Percentiles rank a stretch among this genome's conserved stretches.
Evolutionary conservation across 495 filamentous ascomycete genomes (phyloP).

Genomic region (Penicillium fimorum): DNA sequence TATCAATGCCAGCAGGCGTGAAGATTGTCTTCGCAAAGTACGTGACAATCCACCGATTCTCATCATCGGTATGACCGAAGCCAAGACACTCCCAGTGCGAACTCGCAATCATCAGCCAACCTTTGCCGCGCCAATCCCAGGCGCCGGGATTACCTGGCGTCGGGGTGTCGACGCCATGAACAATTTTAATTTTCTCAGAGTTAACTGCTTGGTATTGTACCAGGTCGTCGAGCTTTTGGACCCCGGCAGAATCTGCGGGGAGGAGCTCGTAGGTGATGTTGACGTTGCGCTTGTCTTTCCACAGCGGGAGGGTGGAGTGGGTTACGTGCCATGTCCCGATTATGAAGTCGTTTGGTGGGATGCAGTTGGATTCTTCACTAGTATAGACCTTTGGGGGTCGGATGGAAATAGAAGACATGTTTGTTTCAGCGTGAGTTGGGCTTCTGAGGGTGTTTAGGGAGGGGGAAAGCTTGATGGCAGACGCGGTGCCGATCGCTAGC

Average conservation of each 20-base stretch:
- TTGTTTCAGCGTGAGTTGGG: neutral
- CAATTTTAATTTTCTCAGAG: slow-evolving; percentile 52
- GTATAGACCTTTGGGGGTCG: slow-evolving; percentile 18
- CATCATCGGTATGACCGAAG: slow-evolving; percentile 54
- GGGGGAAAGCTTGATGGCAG: neutral
- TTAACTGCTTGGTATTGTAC: slow-evolving; percentile 59
- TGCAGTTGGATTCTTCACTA: slow-evolving; percentile 29
- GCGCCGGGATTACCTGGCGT: slow-evolving; percentile 35
- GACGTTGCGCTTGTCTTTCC: slow-evolving; percentile 65
- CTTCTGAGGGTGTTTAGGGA: neutral
- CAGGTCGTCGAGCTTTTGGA: slow-evolving; percentile 59
- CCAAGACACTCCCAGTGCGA: slow-evolving; percentile 75
- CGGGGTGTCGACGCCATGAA: slow-evolving; percentile 64
- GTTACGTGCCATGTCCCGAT: slow-evolving; percentile 67
- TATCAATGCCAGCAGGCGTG: slow-evolving; percentile 71
- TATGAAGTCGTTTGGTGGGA: slow-evolving; percentile 58
- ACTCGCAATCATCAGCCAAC: slow-evolving; percentile 60
- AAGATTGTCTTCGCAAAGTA: slow-evolving; percentile 75
- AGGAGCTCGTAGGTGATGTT: slow-evolving; percentile 66
- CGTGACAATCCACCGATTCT: slow-evolving; percentile 64
- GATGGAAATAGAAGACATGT: slow-evolving; percentile 18
- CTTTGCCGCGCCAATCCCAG: slow-evolving; percentile 73
- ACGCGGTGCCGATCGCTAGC: neutral
- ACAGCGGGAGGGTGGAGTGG: slow-evolving; percentile 71
- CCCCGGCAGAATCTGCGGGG: slow-evolving; percentile 18